Conservation (phyloP, 176 grass and related monocot genomes). For the maize (Zea mays) region DNA sequence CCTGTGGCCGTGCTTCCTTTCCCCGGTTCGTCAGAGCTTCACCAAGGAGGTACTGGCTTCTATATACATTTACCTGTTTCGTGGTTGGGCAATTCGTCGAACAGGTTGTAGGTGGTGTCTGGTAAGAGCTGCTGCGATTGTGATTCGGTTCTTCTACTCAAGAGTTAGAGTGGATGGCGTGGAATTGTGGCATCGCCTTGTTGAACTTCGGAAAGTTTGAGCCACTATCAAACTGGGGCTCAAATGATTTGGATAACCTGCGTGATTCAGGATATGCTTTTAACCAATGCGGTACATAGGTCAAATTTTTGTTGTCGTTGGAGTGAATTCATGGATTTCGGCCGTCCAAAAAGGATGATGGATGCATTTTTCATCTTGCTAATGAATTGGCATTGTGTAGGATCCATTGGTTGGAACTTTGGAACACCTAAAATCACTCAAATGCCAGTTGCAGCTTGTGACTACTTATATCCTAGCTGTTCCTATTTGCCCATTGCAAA, state of each 20-base stretch:
- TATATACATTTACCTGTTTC: not conserved
- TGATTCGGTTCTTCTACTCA: not conserved
- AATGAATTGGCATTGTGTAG: not conserved
- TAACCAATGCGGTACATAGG: not conserved
- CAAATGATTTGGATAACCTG: not conserved
- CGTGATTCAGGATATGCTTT: not conserved
- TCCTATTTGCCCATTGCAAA: not conserved
- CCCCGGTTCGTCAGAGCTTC: not conserved
- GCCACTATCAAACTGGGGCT: not conserved
- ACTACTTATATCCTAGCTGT: not conserved
- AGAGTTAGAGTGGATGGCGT: too few relatives aligned
- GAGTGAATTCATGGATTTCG: not conserved
- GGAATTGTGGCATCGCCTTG: not conserved
- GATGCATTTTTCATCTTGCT: not conserved
- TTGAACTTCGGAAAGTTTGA: not conserved
- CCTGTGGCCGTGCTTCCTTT: not conserved
- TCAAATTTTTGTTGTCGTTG: not conserved
- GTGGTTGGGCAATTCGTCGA: constrained; percentile 18
- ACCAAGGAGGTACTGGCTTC: constrained; percentile 29
- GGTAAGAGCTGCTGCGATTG: not conserved
- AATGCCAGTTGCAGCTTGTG: not conserved
- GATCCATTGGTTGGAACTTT: not conserved
- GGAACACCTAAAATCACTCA: not conserved
- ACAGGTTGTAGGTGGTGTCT: not conserved
- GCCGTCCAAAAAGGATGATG: not conserved